A percentile compares a stretch with the other conserved stretches of the same genome.
Evolutionary conservation across 2,329 filamentous ascomycete genomes (phyloP).

Genomic region (Sarocladium kiliense): DNA sequence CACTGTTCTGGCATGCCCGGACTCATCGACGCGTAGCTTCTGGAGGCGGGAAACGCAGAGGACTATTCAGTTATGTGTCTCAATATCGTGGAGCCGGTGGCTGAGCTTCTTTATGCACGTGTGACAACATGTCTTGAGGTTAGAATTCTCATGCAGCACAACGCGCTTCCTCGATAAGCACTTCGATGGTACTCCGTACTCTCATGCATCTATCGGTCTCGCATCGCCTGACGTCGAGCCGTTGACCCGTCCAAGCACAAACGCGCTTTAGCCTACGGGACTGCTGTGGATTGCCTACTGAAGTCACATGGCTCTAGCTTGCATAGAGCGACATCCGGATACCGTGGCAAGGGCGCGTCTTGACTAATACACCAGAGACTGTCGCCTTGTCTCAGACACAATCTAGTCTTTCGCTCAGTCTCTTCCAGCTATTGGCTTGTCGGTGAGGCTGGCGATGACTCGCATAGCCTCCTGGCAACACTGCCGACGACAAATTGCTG

Average conservation of each 20-base stretch:
- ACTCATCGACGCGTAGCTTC: background rate
- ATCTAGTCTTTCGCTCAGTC: no score
- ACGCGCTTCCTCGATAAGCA: background rate
- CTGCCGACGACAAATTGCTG: no score
- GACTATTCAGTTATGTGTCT: background rate
- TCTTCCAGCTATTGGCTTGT: no score
- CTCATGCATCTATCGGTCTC: background rate
- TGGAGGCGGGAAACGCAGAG: background rate
- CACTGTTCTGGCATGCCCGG: background rate
- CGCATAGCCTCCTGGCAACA: no score
- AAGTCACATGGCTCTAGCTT: background rate
- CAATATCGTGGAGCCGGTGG: background rate
- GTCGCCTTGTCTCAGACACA: no score
- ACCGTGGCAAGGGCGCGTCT: background rate
- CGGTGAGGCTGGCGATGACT: no score
- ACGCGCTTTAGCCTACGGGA: background rate
- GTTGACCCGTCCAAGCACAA: background rate
- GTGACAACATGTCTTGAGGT: background rate
- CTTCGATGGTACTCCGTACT: background rate
- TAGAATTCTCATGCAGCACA: background rate
- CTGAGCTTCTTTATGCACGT: background rate
- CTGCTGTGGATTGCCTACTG: background rate
- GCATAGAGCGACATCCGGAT: background rate
- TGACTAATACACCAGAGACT: background rate
- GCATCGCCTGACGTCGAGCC: no score